These are phyloP conservation scores for Microdochium trichocladiopsis DNA, from an alignment of 2,329 filamentous ascomycete genomes.

Conservation along the genomic window DNA sequence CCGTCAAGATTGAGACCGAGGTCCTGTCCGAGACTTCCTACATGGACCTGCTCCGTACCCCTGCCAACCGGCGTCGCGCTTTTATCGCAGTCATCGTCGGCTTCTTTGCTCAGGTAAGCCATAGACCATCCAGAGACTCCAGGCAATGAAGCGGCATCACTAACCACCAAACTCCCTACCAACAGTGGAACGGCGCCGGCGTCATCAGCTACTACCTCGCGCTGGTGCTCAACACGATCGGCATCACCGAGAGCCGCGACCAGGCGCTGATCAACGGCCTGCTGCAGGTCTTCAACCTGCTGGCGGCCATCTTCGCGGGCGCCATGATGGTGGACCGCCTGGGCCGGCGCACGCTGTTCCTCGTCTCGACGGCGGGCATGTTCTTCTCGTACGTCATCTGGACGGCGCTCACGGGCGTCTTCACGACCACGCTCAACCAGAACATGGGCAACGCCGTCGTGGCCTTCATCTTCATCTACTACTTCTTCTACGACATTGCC, in stretches of 20 bases:
- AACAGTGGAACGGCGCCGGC: conserved; percentile 9
- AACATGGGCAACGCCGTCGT: conserved; percentile 15
- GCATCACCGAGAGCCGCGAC: conserved; percentile 20
- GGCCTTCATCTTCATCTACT: conserved; percentile 24
- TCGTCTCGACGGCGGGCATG: conserved; percentile 10
- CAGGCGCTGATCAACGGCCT: conserved; percentile 29
- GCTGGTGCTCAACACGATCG: conserved; percentile 25
- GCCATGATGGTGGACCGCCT: conserved; percentile 33
- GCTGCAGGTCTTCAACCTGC: conserved; percentile 25
- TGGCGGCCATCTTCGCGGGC: conserved; percentile 20
- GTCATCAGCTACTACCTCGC: conserved; percentile 26
- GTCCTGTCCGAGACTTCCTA: neutral
- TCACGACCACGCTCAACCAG: conserved; percentile 2
- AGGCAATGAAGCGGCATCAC: no score
- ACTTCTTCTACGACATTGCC: conserved; percentile 22
- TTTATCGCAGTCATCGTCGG: conserved; percentile 3
- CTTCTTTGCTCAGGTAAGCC: no score
- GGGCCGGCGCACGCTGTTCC: conserved; percentile 26
- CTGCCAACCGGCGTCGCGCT: conserved; percentile 1
- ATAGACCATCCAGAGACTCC: no score
- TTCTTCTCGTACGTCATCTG: conserved; percentile 4
- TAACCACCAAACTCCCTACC: no score
- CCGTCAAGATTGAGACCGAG: neutral
- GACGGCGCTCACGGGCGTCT: conserved; percentile 7
- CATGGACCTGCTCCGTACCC: conserved; percentile 6